These are phyloP conservation scores for Microbotryum lychnidis-dioicae DNA, from an alignment of 1,284 basidiomycete species.

Conservation along the genomic window DNA sequence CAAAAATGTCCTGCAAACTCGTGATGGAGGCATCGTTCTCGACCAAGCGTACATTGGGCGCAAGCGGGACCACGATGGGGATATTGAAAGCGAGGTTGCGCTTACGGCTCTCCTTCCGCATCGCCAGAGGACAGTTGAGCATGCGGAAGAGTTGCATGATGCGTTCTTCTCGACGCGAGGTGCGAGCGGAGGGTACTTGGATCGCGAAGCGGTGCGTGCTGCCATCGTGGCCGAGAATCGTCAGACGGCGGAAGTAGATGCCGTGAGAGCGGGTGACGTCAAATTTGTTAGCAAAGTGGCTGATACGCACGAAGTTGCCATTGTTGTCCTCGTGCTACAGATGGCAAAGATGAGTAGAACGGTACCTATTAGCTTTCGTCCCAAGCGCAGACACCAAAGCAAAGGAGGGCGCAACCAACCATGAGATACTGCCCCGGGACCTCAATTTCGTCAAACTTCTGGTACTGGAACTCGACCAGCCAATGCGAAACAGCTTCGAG, in stretches of 20 bases:
- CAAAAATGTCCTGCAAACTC: constrained; percentile 87
- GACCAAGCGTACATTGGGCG: constrained; percentile 73
- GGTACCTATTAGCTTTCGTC: constrained; percentile 4
- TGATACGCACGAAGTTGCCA: constrained; percentile 83
- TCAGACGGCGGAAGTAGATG: constrained; percentile 81
- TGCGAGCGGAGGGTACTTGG: constrained; percentile 78
- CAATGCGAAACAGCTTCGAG: constrained; percentile 87
- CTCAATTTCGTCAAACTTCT: constrained; percentile 96
- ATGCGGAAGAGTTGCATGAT: constrained; percentile 86
- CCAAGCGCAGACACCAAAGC: background rate
- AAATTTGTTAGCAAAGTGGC: constrained; percentile 82
- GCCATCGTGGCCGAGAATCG: constrained; percentile 86
- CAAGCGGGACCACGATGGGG: constrained; percentile 77
- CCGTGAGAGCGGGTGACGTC: constrained; percentile 79
- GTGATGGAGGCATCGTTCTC: constrained; percentile 89
- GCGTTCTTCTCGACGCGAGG: constrained; percentile 86
- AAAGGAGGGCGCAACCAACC: constrained; percentile 45
- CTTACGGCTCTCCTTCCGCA: constrained; percentile 88
- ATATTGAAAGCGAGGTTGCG: constrained; percentile 87
- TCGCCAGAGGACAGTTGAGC: constrained; percentile 74
- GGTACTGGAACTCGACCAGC: constrained; percentile 94
- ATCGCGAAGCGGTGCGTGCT: constrained; percentile 82
- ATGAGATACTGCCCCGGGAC: constrained; percentile 97
- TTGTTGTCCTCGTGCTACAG: constrained; percentile 84
- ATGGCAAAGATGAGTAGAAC: background rate